Conservation (phyloP, 805 yeast genomes). For the Nakazawaea siamensis region DNA sequence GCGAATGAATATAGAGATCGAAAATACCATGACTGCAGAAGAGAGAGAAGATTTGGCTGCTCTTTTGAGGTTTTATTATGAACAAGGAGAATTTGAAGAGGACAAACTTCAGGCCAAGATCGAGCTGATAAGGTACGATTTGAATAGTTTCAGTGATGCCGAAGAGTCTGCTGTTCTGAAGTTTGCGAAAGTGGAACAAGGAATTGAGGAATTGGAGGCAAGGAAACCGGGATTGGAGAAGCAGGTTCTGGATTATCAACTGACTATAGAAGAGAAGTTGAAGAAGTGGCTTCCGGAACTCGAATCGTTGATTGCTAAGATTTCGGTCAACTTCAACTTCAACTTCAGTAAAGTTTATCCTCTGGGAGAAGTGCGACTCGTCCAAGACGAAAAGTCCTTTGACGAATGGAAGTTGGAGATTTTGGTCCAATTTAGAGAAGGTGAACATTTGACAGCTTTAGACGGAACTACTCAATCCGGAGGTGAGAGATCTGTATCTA, state of each 20-base stretch:
- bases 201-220: slow-evolving; percentile 26
- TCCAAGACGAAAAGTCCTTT: slow-evolving; percentile 41
- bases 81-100: slow-evolving; percentile 26
- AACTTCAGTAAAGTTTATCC: slow-evolving; percentile 73
- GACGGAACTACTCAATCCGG: slow-evolving; percentile 93
- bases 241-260: slow-evolving; percentile 21
- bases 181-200: slow-evolving; percentile 30
- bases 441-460: slow-evolving; percentile 57
- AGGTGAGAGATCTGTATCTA: slow-evolving; percentile 95
- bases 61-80: slow-evolving; percentile 24
- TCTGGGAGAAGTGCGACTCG: slow-evolving; percentile 70
- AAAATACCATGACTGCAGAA: slow-evolving; percentile 27
- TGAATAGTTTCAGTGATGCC: slow-evolving; percentile 18
- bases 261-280: slow-evolving; percentile 29
- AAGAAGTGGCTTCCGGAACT: slow-evolving; percentile 57
- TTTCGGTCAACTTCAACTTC: slow-evolving; percentile 57
- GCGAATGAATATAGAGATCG: slow-evolving; percentile 25
- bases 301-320: slow-evolving; percentile 38
- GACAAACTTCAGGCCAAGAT: slow-evolving; percentile 28
- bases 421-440: slow-evolving; percentile 77
- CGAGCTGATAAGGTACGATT: slow-evolving; percentile 32
- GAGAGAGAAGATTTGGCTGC: slow-evolving; percentile 32
- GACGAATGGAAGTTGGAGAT: slow-evolving; percentile 81
- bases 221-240: slow-evolving; percentile 28
- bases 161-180: slow-evolving; percentile 19